These are phyloP conservation scores for Lachnum nothofagi DNA, from an alignment of 2,329 filamentous ascomycete genomes.

Conservation along the genomic window DNA sequence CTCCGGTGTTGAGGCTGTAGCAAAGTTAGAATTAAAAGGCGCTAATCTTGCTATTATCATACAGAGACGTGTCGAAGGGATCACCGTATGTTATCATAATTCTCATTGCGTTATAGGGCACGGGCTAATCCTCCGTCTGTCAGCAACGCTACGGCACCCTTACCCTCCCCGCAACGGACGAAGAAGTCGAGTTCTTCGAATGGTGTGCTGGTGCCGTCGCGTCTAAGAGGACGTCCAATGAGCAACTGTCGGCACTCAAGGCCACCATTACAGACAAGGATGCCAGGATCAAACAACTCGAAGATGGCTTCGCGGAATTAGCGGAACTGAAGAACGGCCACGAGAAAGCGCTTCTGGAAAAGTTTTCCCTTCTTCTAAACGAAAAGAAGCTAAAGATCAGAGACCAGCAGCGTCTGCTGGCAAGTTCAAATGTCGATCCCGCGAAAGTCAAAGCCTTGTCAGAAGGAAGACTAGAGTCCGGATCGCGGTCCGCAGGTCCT, in stretches of 20 bases:
- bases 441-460: constrained; percentile 17
- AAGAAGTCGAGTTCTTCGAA: constrained; percentile 60
- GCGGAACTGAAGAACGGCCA: constrained; percentile 60
- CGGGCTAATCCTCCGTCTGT: constrained; percentile 12
- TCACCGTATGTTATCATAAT: constrained; percentile 50
- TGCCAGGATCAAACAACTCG: constrained; percentile 52
- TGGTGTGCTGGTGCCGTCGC: constrained; percentile 61
- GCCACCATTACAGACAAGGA: constrained; percentile 45
- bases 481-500: constrained; percentile 13
- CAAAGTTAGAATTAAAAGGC: constrained; percentile 46
- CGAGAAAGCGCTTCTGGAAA: constrained; percentile 61
- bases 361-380: constrained; percentile 67
- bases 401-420: constrained; percentile 61
- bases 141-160: constrained; percentile 68
- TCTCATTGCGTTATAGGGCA: constrained; percentile 3
- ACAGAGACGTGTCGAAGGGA: constrained; percentile 60
- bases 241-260: constrained; percentile 32
- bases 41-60: constrained; percentile 56
- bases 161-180: constrained; percentile 43
- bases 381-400: constrained; percentile 77
- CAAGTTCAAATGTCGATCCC: constrained; percentile 26
- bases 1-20: constrained; percentile 58
- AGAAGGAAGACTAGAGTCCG: constrained; percentile 7
- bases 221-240: constrained; percentile 12
- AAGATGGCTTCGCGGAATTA: constrained; percentile 60